These are phyloP conservation scores for Calonectria henricotiae DNA, from an alignment of 2,329 filamentous ascomycete genomes.

Conservation along the genomic window DNA sequence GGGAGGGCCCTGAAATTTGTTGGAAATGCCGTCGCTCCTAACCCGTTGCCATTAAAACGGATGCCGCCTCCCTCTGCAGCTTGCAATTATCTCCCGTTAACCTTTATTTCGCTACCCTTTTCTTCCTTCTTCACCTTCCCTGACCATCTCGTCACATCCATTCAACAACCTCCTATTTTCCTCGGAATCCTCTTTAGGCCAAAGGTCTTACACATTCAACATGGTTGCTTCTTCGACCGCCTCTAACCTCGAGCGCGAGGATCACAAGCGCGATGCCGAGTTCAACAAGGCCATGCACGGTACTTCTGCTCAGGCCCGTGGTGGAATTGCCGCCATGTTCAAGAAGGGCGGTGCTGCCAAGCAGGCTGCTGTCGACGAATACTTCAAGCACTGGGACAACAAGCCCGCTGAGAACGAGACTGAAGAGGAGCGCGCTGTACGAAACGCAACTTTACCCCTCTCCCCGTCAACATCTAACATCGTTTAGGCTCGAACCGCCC, in stretches of 20 bases:
- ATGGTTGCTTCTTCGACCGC: slow-evolving; percentile 63
- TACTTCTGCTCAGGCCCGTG: slow-evolving; percentile 76
- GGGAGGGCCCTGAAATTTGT: slow-evolving; percentile 55
- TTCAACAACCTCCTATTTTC: slow-evolving; percentile 32
- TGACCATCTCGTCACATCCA: slow-evolving; percentile 22
- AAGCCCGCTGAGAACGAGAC: slow-evolving; percentile 87
- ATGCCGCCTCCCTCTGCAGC: slow-evolving; percentile 35
- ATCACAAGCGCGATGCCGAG: slow-evolving; percentile 87
- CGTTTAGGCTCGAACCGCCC: slow-evolving; percentile 81
- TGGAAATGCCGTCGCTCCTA: slow-evolving; percentile 47
- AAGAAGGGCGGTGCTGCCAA: slow-evolving; percentile 84
- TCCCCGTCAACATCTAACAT: slow-evolving; percentile 42
- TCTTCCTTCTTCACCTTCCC: slow-evolving; percentile 16
- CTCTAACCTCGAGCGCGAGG: slow-evolving; percentile 81
- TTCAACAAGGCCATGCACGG: slow-evolving; percentile 94
- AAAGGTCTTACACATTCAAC: slow-evolving; percentile 55
- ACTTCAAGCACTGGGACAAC: slow-evolving; percentile 98
- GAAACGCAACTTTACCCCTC: slow-evolving; percentile 52
- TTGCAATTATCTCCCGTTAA: slow-evolving; percentile 37
- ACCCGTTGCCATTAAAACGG: slow-evolving; percentile 50
- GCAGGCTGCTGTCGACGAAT: slow-evolving; percentile 88
- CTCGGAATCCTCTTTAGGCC: slow-evolving; percentile 34
- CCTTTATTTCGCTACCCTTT: slow-evolving; percentile 29
- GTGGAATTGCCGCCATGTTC: slow-evolving; percentile 88
- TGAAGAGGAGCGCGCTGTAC: slow-evolving; percentile 83